These are phyloP conservation scores for Lachancea cidri DNA, from an alignment of 805 yeast species.

Conservation along the genomic window DNA sequence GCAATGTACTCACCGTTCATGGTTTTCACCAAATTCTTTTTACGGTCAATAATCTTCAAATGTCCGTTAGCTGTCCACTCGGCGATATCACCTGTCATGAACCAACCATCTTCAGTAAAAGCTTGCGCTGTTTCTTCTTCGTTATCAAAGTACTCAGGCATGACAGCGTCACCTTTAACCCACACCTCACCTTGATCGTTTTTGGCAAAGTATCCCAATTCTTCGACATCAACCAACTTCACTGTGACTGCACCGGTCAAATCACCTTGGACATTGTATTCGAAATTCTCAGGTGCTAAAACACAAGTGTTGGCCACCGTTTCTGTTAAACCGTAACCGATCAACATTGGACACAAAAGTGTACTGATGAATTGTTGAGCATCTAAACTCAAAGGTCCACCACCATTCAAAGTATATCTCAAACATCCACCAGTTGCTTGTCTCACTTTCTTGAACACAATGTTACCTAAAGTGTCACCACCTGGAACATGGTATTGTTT, in stretches of 20 bases:
- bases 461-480: slow-evolving; percentile 51
- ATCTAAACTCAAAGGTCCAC: slow-evolving; percentile 77
- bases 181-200: slow-evolving; percentile 91
- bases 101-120: slow-evolving; percentile 85
- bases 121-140: slow-evolving; percentile 73
- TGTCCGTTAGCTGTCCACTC: slow-evolving; percentile 83
- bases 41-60: slow-evolving; percentile 83
- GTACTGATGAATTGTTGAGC: slow-evolving; percentile 79
- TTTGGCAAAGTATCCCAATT: slow-evolving; percentile 85
- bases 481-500: slow-evolving; percentile 69
- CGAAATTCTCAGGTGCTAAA: slow-evolving; percentile 58
- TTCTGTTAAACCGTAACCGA: slow-evolving; percentile 96
- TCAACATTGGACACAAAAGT: slow-evolving; percentile 76
- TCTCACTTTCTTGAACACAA: slow-evolving; percentile 82
- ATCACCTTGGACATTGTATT: slow-evolving; percentile 76
- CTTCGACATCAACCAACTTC: slow-evolving; percentile 85
- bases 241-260: slow-evolving; percentile 77
- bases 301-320: slow-evolving; percentile 86
- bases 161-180: slow-evolving; percentile 69
- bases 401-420: slow-evolving; percentile 76
- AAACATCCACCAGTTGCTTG: slow-evolving; percentile 93
- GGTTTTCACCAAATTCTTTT: slow-evolving; percentile 93
- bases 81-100: slow-evolving; percentile 94
- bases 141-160: slow-evolving; percentile 76
- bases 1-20: slow-evolving; percentile 97